Percentiles rank a stretch among this genome's conserved stretches.
These are phyloP conservation scores for Murraya koenigii DNA, from an alignment of 345 rosid species.

Conservation along the genomic window DNA sequence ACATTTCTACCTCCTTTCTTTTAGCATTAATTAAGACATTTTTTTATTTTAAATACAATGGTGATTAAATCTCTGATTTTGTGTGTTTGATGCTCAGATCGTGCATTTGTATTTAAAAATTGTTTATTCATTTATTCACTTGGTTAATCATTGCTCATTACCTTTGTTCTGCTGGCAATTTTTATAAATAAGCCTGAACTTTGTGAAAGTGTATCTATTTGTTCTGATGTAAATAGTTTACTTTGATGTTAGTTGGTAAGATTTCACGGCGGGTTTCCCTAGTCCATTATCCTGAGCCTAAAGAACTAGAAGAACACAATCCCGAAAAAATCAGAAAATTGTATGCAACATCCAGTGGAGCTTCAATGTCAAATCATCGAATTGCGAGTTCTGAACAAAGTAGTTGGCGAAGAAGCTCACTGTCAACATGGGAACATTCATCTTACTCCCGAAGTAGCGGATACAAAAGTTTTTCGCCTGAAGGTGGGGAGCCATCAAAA, in stretches of 20 bases:
- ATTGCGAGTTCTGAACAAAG: slow-evolving; percentile 30
- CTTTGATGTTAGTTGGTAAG: slow-evolving; percentile 48
- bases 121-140: background rate
- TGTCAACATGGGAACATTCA: slow-evolving; percentile 21
- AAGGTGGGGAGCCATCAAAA: slow-evolving; percentile 37
- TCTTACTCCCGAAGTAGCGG: slow-evolving; percentile 47
- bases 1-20: background rate
- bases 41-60: background rate
- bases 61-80: background rate
- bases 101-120: background rate
- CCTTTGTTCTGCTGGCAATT: background rate
- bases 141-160: background rate
- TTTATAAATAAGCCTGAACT: background rate
- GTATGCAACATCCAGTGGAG: slow-evolving; percentile 30
- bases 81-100: background rate
- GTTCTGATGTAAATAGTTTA: background rate
- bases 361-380: slow-evolving; percentile 28
- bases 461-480: slow-evolving; percentile 32
- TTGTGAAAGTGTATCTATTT: background rate
- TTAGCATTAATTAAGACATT: background rate
- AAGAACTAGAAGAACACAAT: slow-evolving; percentile 39
- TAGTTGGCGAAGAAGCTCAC: slow-evolving; percentile 30
- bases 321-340: slow-evolving; percentile 10
- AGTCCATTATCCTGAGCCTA: slow-evolving; percentile 62
- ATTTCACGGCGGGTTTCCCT: slow-evolving; percentile 57